A percentile compares a stretch with the other conserved stretches of the same genome.
Conservation (phyloP, 2,329 filamentous ascomycete species). For the Lasiodiplodia theobromae region DNA sequence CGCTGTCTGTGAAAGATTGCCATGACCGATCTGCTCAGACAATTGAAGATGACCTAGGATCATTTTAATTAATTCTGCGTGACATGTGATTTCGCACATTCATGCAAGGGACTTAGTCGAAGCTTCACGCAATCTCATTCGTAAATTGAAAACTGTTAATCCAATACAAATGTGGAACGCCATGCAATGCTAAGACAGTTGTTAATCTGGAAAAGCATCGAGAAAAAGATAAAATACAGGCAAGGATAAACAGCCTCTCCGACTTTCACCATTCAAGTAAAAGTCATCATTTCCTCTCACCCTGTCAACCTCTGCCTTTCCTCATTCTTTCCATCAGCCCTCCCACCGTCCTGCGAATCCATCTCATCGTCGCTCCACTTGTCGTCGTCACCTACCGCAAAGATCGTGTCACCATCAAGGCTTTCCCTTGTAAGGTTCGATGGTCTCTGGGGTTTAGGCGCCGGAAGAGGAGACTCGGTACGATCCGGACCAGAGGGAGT, state of each 20-base stretch:
- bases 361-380: constrained; percentile 81
- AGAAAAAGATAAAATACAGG: neutral
- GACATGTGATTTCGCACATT: no score
- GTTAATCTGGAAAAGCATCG: neutral
- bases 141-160: neutral
- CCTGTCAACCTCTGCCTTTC: constrained; percentile 40
- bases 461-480: constrained; percentile 59
- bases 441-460: constrained; percentile 58
- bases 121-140: neutral
- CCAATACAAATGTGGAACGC: constrained; percentile 6
- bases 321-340: constrained; percentile 37
- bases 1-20: no score
- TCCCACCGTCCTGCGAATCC: constrained; percentile 50
- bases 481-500: constrained; percentile 35
- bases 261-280: no score
- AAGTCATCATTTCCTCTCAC: neutral
- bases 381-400: constrained; percentile 88
- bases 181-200: constrained; percentile 15
- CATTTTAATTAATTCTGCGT: no score
- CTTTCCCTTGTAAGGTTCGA: constrained; percentile 63
- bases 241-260: neutral
- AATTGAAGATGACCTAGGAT: no score
- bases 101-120: no score
- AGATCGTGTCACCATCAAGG: constrained; percentile 91
- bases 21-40: no score